These are phyloP conservation scores for Elsinoe perseae DNA, from an alignment of 2,329 filamentous ascomycete species.

Conservation along the genomic window DNA sequence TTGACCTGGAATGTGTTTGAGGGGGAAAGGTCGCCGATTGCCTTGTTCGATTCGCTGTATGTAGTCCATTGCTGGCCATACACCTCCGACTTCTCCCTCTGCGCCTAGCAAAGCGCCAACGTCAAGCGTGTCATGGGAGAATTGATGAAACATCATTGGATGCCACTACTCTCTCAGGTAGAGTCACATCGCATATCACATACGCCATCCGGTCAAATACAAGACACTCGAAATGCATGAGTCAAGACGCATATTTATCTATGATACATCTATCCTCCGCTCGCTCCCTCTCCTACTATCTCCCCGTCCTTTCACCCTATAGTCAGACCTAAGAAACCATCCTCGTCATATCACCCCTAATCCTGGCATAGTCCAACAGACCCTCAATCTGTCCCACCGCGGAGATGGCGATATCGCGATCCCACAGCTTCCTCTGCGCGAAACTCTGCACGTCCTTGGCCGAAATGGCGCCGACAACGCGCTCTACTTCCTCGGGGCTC, in stretches of 20 bases:
- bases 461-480: slow-evolving; percentile 77
- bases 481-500: slow-evolving; percentile 89
- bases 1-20: no score
- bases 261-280: slow-evolving; percentile 13
- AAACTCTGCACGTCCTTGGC: slow-evolving; percentile 98
- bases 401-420: slow-evolving; percentile 89
- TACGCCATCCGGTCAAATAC: not conserved
- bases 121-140: no score
- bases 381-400: slow-evolving; percentile 92
- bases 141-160: no score
- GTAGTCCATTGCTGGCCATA: no score
- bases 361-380: slow-evolving; percentile 64
- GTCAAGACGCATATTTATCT: slow-evolving; percentile 13
- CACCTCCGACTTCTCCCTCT: no score
- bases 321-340: slow-evolving; percentile 44
- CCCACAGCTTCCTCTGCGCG: slow-evolving; percentile 91
- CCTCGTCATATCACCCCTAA: slow-evolving; percentile 80
- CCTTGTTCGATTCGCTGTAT: no score
- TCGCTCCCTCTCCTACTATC: not conserved
- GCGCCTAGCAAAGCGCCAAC: no score
- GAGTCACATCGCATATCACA: no score
- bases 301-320: not conserved
- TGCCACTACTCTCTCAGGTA: no score
- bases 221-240: not conserved
- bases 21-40: no score